Base-by-base conservation (phyloP, 164 flowering plant genomes). In the Annona squamosa region DNA sequence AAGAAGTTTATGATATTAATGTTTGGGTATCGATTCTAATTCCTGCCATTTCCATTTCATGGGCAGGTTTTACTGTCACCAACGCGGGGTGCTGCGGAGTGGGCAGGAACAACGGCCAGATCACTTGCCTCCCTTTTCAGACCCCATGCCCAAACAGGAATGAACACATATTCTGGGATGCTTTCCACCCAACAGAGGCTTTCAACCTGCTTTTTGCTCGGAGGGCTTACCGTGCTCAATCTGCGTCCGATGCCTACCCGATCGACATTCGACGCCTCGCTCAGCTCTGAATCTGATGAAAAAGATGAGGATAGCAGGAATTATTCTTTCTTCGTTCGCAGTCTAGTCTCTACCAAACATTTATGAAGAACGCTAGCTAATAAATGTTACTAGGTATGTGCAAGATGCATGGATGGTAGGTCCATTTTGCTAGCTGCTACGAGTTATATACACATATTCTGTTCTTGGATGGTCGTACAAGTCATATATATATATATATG, bases 91-190 rank as follows among this genome's bases (percentile, higher is more conserved):
- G 98, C 77, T 94, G 98, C 72, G 97, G 98, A 0, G 87, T 89
- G 5, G 98, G 98, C 74, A 87, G 90, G 83, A 92, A 94, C 85
- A 89, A 89, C 46, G 97, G 98, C 1, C 90, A 90, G 80, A 87
- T 94, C 37, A 94, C 97, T 67, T 94, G 98, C 73, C 83, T 92
- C 2, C 98, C 97, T 1, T 18, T 71, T 0, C 96, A 89, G 76
- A 77, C 79, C 2, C 94, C 98, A 47, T 94, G 98, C 83, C 73
- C 1, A 10, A 89, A 88, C 72, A 84, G 98, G 72, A 72, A 84
- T 0, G 82, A 88, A 63, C 80, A 88, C 64, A n/a, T 90, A 18
- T 91, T 89, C 69, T 91, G 97, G 98, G 98, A 93, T 81, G 95
- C 97, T 6, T 93, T 86, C 61, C 98, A 93, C 75, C 97, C 98